phyloP scores from a whole-genome alignment of 73 alveolate genomes.

The Tetrahymena malaccensis region DNA sequence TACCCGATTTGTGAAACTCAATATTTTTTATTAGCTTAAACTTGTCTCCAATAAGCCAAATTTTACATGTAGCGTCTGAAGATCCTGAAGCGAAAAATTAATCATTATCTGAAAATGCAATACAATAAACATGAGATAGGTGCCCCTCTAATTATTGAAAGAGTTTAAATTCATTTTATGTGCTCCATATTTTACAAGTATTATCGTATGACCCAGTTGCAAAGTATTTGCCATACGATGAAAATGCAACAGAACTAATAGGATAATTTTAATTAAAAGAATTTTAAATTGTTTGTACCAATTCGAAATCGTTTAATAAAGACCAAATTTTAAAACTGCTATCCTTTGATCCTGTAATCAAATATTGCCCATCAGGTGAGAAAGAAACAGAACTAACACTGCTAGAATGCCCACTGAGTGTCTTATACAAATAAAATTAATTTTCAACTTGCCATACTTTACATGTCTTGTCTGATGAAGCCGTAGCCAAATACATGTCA shows the following conservation, averaged over 20 bases:
- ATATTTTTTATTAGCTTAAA: neutral
- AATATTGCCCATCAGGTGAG: neutral
- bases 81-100: neutral
- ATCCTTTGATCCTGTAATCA: neutral
- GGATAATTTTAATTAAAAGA: neutral
- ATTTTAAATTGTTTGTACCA: neutral
- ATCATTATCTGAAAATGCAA: neutral
- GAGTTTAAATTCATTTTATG: neutral
- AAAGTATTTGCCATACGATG: neutral
- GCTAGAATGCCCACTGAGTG: neutral
- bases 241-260: neutral
- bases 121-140: neutral
- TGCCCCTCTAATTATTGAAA: neutral
- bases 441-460: neutral
- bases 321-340: neutral
- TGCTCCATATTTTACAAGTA: neutral
- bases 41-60: neutral
- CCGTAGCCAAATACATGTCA: neutral
- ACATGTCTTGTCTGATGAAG: neutral
- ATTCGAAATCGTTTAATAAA: neutral
- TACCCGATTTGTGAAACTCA: neutral
- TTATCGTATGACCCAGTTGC: neutral
- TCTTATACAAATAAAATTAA: neutral
- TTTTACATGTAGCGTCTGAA: neutral
- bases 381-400: neutral